Base-by-base conservation (phyloP, 2,329 filamentous ascomycete genomes). In the Aspergillus oerlinghausenensis region DNA sequence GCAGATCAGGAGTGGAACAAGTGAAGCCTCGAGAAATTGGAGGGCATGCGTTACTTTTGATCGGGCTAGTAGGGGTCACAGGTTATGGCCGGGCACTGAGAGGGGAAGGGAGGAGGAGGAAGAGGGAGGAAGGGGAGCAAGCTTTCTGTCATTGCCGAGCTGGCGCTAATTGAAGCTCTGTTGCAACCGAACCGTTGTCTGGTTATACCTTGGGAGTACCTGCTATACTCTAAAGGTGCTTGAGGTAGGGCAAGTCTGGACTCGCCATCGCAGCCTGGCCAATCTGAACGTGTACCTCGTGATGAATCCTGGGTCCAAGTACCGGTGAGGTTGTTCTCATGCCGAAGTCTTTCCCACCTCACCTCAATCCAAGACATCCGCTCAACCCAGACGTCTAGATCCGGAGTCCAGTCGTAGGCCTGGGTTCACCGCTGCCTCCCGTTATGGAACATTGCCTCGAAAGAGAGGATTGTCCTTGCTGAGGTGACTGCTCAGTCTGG, bases 1-100 rank as follows among this genome's bases (percentile, higher is more conserved):
- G 65, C 67, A 70, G 64, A 57, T 58, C 55, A 54, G 43, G 57
- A 62, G 67, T 72, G 67, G 65, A 68, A 71, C 67, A 62, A 51
- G 55, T 59, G 58, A 67, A 62, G 59, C 66, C 69, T 73, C 70
- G 70, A 72, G 58, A 60, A 65, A 54, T 53, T 58, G 26, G 59
- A 59, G 45, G 43, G 50, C 14, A 49, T 57, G 32, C 51, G 51
- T 54, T 54, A 54, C 49, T 54, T 51, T 54, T 26, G 47, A 29
- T 43, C 43, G 21, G 10, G 25, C 21, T 50, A 28, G 40, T 35
- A 19, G 49, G 29, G 48, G 19, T 21, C 23, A 21, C 38, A 19
- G 40, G 47, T 35, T 21, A 52, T 47, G 25, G 7, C 47, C 51
- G 19, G 40, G 28, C 40, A 45, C 47, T 49, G 26, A 29, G 21